Evolutionary conservation across 768 basidiomycete species (phyloP).

Genomic region (Lepiota brunneoincarnata): DNA sequence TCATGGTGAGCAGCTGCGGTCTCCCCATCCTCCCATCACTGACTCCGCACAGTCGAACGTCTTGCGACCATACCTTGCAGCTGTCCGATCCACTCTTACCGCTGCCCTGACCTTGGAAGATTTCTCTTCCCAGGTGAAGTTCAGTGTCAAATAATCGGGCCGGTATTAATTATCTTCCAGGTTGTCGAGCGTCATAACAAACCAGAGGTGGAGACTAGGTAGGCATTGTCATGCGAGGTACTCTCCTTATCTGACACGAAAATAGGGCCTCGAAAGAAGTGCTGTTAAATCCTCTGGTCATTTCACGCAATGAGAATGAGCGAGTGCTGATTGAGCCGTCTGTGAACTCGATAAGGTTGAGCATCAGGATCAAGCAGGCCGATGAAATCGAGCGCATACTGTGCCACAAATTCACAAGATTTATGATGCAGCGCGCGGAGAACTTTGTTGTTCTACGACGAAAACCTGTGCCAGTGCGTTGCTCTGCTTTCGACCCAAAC

Average conservation of each 20-base stretch:
- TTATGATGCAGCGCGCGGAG: conserved; percentile 99
- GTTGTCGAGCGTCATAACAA: conserved; percentile 97
- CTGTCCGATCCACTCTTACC: conserved; percentile 94
- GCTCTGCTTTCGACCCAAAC: not conserved
- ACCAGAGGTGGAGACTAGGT: conserved; percentile 92
- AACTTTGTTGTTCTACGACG: conserved; percentile 94
- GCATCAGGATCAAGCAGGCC: conserved; percentile 98
- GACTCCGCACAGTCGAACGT: conserved; percentile 82
- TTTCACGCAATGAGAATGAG: conserved; percentile 97
- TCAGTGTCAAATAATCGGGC: conserved; percentile 12
- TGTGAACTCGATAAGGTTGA: conserved; percentile 94
- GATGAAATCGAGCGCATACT: conserved; percentile 98
- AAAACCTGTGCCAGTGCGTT: conserved; percentile 82
- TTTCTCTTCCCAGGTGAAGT: conserved; percentile 89
- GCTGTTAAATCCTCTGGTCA: conserved; percentile 87
- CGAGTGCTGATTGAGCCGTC: conserved; percentile 96
- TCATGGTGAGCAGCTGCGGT: conserved; percentile 45
- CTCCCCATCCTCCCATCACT: not conserved
- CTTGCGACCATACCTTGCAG: conserved; percentile 91
- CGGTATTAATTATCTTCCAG: conserved; percentile 37
- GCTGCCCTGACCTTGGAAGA: conserved; percentile 96
- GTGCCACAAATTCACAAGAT: conserved; percentile 97
- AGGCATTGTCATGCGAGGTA: conserved; percentile 17
- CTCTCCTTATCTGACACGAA: conserved; percentile 6
- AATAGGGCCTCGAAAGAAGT: conserved; percentile 89